Evolutionary conservation across 2,329 filamentous ascomycete species (phyloP), one percentile per base, ranked within the genome.

Genomic region (Fusarium incarnatum): DNA sequence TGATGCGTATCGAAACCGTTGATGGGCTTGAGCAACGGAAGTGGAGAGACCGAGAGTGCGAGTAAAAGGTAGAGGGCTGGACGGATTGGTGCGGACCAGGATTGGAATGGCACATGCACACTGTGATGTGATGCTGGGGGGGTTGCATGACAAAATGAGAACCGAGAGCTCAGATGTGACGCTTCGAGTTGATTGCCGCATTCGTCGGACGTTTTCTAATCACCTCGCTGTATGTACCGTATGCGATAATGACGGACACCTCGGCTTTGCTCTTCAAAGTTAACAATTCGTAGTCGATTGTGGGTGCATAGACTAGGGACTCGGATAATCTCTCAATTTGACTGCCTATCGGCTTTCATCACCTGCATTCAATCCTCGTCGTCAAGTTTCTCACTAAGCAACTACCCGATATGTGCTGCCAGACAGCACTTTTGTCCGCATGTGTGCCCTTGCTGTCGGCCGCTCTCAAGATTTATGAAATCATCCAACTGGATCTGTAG

Each of bases 71-170:
- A 60, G 48, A 60, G 53, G 57, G 54, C 50, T 57, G 45, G 61
- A 52, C 50, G 64, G 63, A 74, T 75, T 75, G 72, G 70, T 52
- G 62, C 46, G 44, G 65, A 56, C 63, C 41, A 47, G 64, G 67
- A 55, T 64, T 40, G 37, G 25, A 47, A 59, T 30, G 40, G 45
- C 41, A 46, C 50, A 63, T 60, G 67, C 66, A 68, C 70, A 72
- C 58, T 74, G 68, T 75, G 68, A 72, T 69, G 60, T 67, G 72
- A 61, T 65, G 59, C 50, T 44, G 52, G 67, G 68, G 64, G 64
- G 58, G 54, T 46, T 61, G 60, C 68, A 71, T 71, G 55, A 48
- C 47, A 67, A 67, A 53, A 53, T 71, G 70, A 61, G 52, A 65
- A 71, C 53, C 62, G 61, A 73, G 60, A 59, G 56, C 57, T 73